phyloP scores from a whole-genome alignment of 164 flowering plant genomes.

The Sextonia rubra region DNA sequence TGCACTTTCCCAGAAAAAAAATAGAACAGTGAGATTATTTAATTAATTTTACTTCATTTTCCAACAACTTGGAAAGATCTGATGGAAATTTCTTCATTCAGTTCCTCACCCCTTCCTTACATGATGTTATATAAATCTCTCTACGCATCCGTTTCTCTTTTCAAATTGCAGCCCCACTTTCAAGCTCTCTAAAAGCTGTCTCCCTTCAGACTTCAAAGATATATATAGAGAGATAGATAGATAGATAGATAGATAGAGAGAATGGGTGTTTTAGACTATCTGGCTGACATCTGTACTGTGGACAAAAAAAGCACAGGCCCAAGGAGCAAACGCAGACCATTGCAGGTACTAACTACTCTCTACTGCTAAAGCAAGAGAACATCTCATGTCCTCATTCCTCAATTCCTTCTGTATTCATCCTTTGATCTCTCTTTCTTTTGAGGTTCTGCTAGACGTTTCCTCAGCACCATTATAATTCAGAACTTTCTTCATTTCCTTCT shows the following conservation, averaged over 20 bases:
- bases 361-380: background rate
- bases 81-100: background rate
- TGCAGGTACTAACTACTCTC: slow-evolving; percentile 45
- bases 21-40: background rate
- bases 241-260: slow-evolving; percentile 12
- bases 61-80: background rate
- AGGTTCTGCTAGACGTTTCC: background rate
- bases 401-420: background rate
- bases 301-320: slow-evolving; percentile 26
- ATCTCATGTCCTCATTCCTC: background rate
- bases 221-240: no score
- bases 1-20: background rate
- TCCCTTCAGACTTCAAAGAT: slow-evolving; percentile 9
- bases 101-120: background rate
- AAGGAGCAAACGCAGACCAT: slow-evolving; percentile 44
- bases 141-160: background rate
- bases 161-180: background rate
- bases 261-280: slow-evolving; percentile 68
- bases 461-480: background rate
- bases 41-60: background rate
- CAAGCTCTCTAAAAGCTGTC: slow-evolving; percentile 11
- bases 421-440: background rate
- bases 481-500: slow-evolving; percentile 6
- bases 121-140: background rate
- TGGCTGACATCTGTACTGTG: slow-evolving; percentile 57